Base-by-base conservation (phyloP, 208 protist genomes). In the Endotrypanum monterogeii region DNA sequence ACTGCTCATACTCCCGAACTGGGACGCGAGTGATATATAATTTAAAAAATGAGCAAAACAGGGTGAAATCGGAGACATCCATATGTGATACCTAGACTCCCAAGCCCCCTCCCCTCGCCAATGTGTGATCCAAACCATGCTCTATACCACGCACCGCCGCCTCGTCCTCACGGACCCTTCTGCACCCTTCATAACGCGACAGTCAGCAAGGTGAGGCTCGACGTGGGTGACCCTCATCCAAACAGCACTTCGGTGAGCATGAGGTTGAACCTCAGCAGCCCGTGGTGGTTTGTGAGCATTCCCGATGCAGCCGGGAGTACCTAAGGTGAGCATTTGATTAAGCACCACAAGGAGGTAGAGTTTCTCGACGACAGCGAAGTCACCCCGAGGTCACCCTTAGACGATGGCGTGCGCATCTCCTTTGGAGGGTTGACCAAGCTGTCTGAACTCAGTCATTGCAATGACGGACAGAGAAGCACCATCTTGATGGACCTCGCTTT, bases 321-420 rank as follows among this genome's bases (percentile, higher is more conserved):
- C 61, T 73, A 70, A 16, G 41, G 83, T 79, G 75, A 79, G 81
- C 3, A 75, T 72, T 16, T 84, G 74, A 60, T 82, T 87, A 37
- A 87, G 67, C 67, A 83, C 83, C 0, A 37, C 8, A 8, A 87
- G 55, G 9, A 35, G 25, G 55, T 41, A 39, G 14, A 75, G 75
- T 16, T 54, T 54, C 52, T 87, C 78, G 20, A 87, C 67, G 16
- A 71, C 78, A 2, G 30, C 60, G 51, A 87, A n/a, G 18, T 74
- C 83, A 46, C 44, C 71, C 72, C 1, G 71, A 75, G 1, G 71
- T 79, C 48, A 87, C 67, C 9, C n/a, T 69, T 58, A 50, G 57
- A 78, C 32, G 58, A 79, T 44, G 74, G 62, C 5, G 79, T 75
- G 30, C 76, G 61, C 62, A 87, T 18, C 74, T 87, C 78, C 68